phyloP scores from a whole-genome alignment of 352 stramenopile species.

The Pythium brachiatum region DNA sequence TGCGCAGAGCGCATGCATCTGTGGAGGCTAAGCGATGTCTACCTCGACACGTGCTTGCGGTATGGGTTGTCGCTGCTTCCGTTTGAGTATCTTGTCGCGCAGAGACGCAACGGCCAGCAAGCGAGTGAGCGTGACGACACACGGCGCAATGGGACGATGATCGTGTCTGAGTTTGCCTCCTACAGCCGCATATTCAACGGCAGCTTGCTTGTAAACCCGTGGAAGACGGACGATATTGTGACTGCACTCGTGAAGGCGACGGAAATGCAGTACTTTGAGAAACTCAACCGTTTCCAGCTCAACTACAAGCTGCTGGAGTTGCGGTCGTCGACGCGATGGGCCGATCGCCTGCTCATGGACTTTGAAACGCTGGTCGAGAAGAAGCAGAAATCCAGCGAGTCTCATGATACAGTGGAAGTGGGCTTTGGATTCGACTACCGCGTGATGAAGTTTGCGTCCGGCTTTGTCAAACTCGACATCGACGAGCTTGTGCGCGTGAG shows the following conservation, averaged over 20 bases:
- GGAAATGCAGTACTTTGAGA: slow-evolving; percentile 79
- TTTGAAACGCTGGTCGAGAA: slow-evolving; percentile 82
- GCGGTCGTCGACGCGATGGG: slow-evolving; percentile 89
- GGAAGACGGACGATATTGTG: slow-evolving; percentile 91
- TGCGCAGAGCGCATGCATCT: slow-evolving; percentile 67
- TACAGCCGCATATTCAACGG: slow-evolving; percentile 96
- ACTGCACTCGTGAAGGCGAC: slow-evolving; percentile 57
- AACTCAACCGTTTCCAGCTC: slow-evolving; percentile 62
- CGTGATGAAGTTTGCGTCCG: slow-evolving; percentile 93
- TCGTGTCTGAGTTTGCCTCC: slow-evolving; percentile 96
- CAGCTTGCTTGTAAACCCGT: slow-evolving; percentile 97
- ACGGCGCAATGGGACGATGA: slow-evolving; percentile 80
- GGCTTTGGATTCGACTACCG: slow-evolving; percentile 96
- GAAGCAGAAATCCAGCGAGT: slow-evolving; percentile 28
- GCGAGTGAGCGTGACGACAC: slow-evolving; percentile 20
- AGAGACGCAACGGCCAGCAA: slow-evolving; percentile 51
- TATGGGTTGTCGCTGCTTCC: slow-evolving; percentile 67
- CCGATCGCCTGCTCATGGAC: slow-evolving; percentile 92
- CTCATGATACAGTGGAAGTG: slow-evolving; percentile 78
- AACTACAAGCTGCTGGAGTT: slow-evolving; percentile 88
- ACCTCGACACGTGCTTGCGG: slow-evolving; percentile 66
- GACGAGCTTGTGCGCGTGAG: slow-evolving; percentile 87
- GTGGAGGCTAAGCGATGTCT: slow-evolving; percentile 69
- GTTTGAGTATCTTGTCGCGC: slow-evolving; percentile 75
- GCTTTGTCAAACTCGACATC: slow-evolving; percentile 92